Evolutionary conservation across 2,329 filamentous ascomycete species (phyloP).

Genomic region (Exophiala viscosa): DNA sequence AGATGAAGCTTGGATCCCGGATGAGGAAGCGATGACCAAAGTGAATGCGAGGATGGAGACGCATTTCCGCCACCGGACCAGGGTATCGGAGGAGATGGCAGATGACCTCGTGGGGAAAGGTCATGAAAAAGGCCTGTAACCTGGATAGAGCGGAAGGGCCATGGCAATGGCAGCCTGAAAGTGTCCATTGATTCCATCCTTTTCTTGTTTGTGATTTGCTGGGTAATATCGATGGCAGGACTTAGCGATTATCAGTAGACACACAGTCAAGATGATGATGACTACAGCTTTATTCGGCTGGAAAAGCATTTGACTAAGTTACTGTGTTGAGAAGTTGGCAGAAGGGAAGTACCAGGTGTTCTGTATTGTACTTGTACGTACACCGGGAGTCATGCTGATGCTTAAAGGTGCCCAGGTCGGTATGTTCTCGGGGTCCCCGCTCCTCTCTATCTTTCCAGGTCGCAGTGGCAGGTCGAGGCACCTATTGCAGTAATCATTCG

Average conservation of each 20-base stretch:
- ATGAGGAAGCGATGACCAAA: not conserved
- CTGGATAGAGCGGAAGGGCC: not conserved
- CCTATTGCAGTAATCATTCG: too few relatives aligned
- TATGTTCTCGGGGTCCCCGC: too few relatives aligned
- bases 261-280: too few relatives aligned
- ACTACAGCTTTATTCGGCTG: not conserved
- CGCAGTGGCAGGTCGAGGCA: too few relatives aligned
- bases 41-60: slow-evolving; percentile 8
- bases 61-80: slow-evolving; percentile 19
- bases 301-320: not conserved
- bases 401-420: too few relatives aligned
- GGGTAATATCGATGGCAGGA: not conserved
- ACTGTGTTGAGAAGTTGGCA: not conserved
- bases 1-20: not conserved
- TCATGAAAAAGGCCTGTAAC: not conserved
- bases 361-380: too few relatives aligned
- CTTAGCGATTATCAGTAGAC: too few relatives aligned
- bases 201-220: not conserved
- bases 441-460: too few relatives aligned
- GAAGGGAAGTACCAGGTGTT: not conserved
- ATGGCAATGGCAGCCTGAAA: not conserved
- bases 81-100: slow-evolving; percentile 3
- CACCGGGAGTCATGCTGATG: too few relatives aligned
- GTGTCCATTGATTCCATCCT: not conserved
- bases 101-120: slow-evolving; percentile 6